Base-by-base conservation (phyloP, 768 basidiomycete genomes). In the Chalciporus chontae region DNA sequence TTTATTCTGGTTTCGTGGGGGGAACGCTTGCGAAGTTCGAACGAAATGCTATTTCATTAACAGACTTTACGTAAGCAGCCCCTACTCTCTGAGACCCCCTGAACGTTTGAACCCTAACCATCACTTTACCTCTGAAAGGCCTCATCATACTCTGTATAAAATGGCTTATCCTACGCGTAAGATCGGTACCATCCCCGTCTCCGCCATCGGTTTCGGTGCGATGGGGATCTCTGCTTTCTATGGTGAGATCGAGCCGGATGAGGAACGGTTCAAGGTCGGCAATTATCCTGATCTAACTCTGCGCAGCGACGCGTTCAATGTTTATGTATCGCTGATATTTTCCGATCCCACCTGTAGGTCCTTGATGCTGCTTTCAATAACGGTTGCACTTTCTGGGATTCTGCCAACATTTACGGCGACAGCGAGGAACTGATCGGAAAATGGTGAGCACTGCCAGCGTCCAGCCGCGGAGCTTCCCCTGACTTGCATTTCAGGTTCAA, bases 191-290 rank as follows among this genome's bases (percentile, higher is more conserved):
- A 48, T 81, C n/a, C 27, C 31, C 1, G 41, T 54, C 7, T 69
- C 74, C 7, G 76, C 76, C 18, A 72, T 86, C 10, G 83, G 83
- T 2, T 83, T 78, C 50, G 84, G 84, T 5, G 67, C 74, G 7
- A 84, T 84, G 83, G 81, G 79, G 6, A 57, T 84, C 10, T 75
- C 76, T 13, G 70, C 66, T 1, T 69, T 60, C 39, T 82, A 81
- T 48, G 81, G 82, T n/a, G 49, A 60, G 2, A 58, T 62, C 0
- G 67, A 67, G 13, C 51, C 71, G 4, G 83, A 86, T 50, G 80
- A 85, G 54, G 80, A 84, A 45, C 71, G 81, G 2, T 74, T 85
- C 56, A 77, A 79, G 75, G 81, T 81, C 0, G 5, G 54, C 41
- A 11, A 21, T 21, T 21, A 21, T 21, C 21, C 21, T 13, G 19